phyloP scores from a whole-genome alignment of 2,329 filamentous ascomycete genomes.

The Arthrobotrys conoides region DNA sequence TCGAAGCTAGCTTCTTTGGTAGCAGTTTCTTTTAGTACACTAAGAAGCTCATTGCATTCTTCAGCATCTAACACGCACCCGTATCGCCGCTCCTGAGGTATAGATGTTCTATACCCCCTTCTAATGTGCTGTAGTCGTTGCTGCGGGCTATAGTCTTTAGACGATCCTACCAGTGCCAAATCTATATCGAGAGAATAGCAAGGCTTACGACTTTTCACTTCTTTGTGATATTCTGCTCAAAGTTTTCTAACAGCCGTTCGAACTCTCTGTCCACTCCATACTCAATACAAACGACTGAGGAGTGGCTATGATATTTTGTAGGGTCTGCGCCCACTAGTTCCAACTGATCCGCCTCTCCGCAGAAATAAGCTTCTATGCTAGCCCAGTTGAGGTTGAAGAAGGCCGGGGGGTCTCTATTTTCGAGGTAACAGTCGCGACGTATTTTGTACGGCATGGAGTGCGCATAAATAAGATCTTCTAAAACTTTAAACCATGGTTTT shows the following conservation, averaged over 20 bases:
- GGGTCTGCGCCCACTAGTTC: conserved; percentile 25
- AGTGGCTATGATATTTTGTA: not conserved
- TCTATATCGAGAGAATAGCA: not conserved
- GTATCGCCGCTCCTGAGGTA: conserved; percentile 2
- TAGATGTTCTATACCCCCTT: not conserved
- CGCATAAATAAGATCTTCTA: not conserved
- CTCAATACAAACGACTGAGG: not conserved
- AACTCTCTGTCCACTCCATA: conserved; percentile 6
- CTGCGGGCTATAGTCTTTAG: too few species aligned
- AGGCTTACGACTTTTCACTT: not conserved
- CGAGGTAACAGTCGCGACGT: conserved; percentile 38
- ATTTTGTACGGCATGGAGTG: not conserved
- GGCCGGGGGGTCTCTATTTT: conserved; percentile 20
- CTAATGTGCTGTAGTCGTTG: not conserved
- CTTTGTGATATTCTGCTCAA: conserved; percentile 2
- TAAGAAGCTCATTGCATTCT: not conserved
- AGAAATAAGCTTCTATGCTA: conserved; percentile 24
- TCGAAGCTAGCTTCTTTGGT: too few species aligned
- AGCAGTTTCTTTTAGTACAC: not conserved
- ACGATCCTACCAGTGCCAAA: too few species aligned
- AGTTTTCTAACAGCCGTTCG: conserved; percentile 10
- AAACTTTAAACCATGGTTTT: too few species aligned
- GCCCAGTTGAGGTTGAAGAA: conserved; percentile 20
- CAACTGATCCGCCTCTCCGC: conserved; percentile 2
- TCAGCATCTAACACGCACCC: not conserved